Conservation (phyloP, 345 rosid genomes). For the Moricandia arvensis region DNA sequence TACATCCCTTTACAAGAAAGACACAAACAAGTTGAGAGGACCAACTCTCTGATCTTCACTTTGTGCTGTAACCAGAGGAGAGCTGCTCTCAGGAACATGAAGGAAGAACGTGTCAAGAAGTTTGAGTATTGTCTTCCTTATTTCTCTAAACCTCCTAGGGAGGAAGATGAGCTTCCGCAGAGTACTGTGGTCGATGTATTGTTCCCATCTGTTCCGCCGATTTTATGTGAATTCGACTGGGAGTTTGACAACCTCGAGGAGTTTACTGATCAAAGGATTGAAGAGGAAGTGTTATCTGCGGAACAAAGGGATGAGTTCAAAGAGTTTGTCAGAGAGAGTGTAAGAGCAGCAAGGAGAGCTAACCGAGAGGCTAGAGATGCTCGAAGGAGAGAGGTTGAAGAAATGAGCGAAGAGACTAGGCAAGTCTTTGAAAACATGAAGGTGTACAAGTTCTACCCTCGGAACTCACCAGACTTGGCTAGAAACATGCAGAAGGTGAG, state of each 20-base stretch:
- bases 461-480: constrained; percentile 56
- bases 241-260: constrained; percentile 81
- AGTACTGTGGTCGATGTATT: constrained; percentile 72
- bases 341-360: constrained; percentile 77
- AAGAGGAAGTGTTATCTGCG: constrained; percentile 57
- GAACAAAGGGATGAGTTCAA: constrained; percentile 81
- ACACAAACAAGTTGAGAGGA: background rate
- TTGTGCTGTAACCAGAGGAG: constrained; percentile 35
- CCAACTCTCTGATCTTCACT: background rate
- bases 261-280: constrained; percentile 56
- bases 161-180: constrained; percentile 83
- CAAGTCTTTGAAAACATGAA: constrained; percentile 56
- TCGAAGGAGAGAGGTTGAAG: constrained; percentile 65
- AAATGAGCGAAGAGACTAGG: constrained; percentile 76
- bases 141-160: constrained; percentile 68
- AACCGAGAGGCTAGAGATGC: constrained; percentile 90
- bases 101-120: constrained; percentile 79
- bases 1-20: background rate
- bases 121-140: constrained; percentile 93
- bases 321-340: constrained; percentile 72
- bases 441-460: constrained; percentile 87
- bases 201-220: constrained; percentile 77
- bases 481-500: background rate
- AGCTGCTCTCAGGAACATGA: constrained; percentile 80
- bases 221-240: constrained; percentile 89